Conservation (phyloP, 2,329 filamentous ascomycete genomes). For the Diatrype stigma region DNA sequence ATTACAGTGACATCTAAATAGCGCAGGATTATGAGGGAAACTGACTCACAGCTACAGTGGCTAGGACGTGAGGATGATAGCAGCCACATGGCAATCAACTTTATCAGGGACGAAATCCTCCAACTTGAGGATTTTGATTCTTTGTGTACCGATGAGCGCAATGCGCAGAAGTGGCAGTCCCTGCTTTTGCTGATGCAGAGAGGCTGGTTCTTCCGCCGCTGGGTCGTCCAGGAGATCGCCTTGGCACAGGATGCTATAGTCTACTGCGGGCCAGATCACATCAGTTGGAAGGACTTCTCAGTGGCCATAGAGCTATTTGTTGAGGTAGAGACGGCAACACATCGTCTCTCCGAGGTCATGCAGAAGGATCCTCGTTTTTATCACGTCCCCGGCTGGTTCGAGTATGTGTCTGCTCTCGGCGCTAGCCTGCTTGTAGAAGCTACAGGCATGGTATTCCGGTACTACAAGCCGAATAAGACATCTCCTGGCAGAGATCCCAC, state of each 20-base stretch:
- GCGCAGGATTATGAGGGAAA: no score
- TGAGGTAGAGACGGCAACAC: not conserved
- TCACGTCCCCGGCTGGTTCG: slow-evolving; percentile 28
- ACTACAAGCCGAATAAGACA: no score
- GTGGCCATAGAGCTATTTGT: not conserved
- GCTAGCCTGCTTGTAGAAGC: slow-evolving; percentile 32
- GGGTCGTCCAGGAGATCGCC: not conserved
- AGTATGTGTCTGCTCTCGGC: slow-evolving; percentile 29
- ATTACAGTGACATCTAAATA: no score
- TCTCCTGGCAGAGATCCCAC: no score
- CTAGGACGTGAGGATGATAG: not conserved
- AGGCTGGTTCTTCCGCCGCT: not conserved
- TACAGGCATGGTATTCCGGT: slow-evolving; percentile 27
- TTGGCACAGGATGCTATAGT: not conserved
- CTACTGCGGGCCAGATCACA: not conserved
- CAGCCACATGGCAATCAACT: not conserved
- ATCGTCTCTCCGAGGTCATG: slow-evolving; percentile 31
- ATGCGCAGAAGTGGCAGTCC: not conserved
- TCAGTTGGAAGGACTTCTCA: not conserved
- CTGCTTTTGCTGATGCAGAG: not conserved
- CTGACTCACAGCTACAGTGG: no score
- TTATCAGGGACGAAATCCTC: not conserved
- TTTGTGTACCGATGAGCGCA: not conserved
- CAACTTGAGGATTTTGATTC: not conserved
- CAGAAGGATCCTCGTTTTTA: slow-evolving; percentile 21